These are phyloP conservation scores for Claviceps pazoutovae DNA, from an alignment of 2,329 filamentous ascomycete species.

Conservation along the genomic window DNA sequence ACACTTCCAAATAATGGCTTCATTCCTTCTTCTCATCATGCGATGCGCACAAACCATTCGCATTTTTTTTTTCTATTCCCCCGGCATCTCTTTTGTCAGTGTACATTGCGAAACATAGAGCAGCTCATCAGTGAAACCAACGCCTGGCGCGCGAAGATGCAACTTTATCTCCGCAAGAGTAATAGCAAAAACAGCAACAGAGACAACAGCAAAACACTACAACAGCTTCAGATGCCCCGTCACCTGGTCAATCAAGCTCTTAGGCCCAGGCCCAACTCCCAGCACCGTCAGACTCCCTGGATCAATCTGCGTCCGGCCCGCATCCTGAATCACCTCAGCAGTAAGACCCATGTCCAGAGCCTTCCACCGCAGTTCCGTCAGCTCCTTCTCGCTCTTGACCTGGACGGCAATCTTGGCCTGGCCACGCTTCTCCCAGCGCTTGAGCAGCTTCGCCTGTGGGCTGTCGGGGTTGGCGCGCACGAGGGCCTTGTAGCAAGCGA, in stretches of 20 bases:
- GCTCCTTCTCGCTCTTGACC: constrained; percentile 71
- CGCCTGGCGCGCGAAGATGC: not conserved
- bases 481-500: constrained; percentile 90
- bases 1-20: no score
- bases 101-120: no score
- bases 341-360: constrained; percentile 75
- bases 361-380: constrained; percentile 58
- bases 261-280: constrained; percentile 69
- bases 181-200: no score
- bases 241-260: constrained; percentile 73
- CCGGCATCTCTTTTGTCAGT: no score
- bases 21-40: no score
- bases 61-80: no score
- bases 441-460: constrained; percentile 49
- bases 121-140: no score
- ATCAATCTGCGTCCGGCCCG: constrained; percentile 94
- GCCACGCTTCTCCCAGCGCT: constrained; percentile 72
- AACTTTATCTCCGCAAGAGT: not conserved
- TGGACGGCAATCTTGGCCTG: constrained; percentile 93
- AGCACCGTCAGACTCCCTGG: constrained; percentile 85
- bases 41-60: no score
- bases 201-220: constrained; percentile 24
- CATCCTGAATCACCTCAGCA: constrained; percentile 83
- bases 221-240: constrained; percentile 76
- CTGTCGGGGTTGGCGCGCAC: constrained; percentile 39